Base-by-base conservation (phyloP, 768 basidiomycete species). In the Mycena rebaudengoi region DNA sequence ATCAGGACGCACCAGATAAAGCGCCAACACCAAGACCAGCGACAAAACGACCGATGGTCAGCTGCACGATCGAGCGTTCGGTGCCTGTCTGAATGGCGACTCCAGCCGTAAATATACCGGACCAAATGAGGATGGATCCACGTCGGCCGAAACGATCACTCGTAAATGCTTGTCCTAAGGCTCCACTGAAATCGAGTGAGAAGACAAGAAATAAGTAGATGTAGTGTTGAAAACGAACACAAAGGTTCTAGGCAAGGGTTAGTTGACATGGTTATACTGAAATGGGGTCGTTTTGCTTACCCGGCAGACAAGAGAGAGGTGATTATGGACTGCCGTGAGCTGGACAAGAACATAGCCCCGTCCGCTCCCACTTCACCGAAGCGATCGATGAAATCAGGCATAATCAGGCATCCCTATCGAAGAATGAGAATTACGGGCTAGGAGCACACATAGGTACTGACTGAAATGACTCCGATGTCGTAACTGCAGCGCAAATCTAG, bases 11-110 rank as follows among this genome's bases (percentile, higher is more conserved):
- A 88, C 88, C 88, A 62, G 86, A 92, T 49, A 92, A 70, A 3
- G 91, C 88, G 2, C 91, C 91, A 2, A 94, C 91, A 21, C 91
- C 92, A 8, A 94, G 78, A 44, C 92, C 92, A 16, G 91, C 90
- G 52, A 92, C 80, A 63, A 88, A 91, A 5, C 89, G 86, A n/a
- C 90, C 91, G 45, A 90, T 80, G 1, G 87, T 88, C 37, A 95
- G 82, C 70, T 93, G 92, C 1, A 74, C 85, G 32, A 92, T 72
- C 1, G 88, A 87, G 55, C 76, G 78, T 4, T 77, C 78, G 0
- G 91, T 89, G 18, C 80, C 90, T 4, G 91, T 92, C 68, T 92
- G 91, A 56, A 92, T 82, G 3, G 85, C 85, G 25, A 87, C 86
- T 1, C 91, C 90, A 48, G 84, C 65, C 7, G 90, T 92, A 74